phyloP scores from a whole-genome alignment of 2,329 filamentous ascomycete genomes.

The Trichoderma lentiforme region DNA sequence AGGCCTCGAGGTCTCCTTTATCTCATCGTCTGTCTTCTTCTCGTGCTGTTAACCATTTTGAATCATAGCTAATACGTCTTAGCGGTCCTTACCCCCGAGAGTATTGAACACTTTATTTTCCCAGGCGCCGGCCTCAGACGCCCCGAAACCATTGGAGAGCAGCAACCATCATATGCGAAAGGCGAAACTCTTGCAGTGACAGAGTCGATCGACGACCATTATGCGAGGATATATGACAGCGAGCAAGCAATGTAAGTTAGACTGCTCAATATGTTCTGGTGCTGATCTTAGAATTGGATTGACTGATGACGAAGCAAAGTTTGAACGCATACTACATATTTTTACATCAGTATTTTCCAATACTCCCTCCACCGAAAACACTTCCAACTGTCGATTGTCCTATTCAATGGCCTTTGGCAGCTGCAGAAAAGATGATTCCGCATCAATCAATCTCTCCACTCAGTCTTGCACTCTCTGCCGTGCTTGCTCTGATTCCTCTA shows the following conservation, averaged over 20 bases:
- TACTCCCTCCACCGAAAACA: neutral
- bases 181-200: neutral
- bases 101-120: neutral
- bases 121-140: neutral
- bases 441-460: neutral
- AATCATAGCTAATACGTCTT: neutral
- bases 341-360: neutral
- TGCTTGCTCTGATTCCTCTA: neutral
- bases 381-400: neutral
- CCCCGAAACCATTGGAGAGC: neutral
- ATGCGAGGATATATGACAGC: neutral
- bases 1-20: neutral
- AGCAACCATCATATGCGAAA: neutral
- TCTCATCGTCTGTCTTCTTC: neutral
- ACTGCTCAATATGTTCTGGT: neutral
- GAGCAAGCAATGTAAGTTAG: neutral
- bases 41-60: neutral
- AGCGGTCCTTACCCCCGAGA: neutral
- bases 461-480: neutral
- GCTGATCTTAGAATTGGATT: neutral
- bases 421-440: neutral
- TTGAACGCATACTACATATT: conserved; percentile 8
- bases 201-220: neutral
- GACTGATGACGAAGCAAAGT: neutral
- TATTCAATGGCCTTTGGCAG: neutral